Percentiles rank a stretch among this genome's conserved stretches.
phyloP scores from a whole-genome alignment of 2,329 filamentous ascomycete genomes.

The Ustulina deusta region DNA sequence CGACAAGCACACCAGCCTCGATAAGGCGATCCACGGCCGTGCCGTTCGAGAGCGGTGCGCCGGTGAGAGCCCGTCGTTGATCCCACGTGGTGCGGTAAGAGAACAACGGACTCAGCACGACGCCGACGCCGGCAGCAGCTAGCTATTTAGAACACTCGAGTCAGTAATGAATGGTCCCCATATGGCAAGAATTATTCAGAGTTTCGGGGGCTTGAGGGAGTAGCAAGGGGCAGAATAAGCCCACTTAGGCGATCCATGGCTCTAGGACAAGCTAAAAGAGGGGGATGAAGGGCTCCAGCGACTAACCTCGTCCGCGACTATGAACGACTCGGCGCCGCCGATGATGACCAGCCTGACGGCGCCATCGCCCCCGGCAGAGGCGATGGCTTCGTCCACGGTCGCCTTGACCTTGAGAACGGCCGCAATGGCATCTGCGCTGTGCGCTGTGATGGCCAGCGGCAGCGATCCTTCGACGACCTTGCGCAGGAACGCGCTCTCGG shows the following conservation, averaged over 20 bases:
- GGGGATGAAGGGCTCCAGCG: too few relatives aligned
- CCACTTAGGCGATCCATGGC: too few relatives aligned
- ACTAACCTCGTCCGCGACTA: constrained; percentile 70
- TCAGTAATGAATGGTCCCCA: too few relatives aligned
- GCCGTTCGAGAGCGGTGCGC: constrained; percentile 74
- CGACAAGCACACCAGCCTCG: constrained; percentile 68
- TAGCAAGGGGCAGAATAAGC: too few relatives aligned
- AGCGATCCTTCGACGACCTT: constrained; percentile 66
- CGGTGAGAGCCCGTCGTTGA: constrained; percentile 70
- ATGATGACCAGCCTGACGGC: constrained; percentile 67
- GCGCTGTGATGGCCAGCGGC: constrained; percentile 68
- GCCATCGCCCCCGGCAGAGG: constrained; percentile 34
- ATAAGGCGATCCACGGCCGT: constrained; percentile 70
- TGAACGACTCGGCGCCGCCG: constrained; percentile 72
- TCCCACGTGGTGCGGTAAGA: constrained; percentile 70
- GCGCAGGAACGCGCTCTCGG: constrained; percentile 63
- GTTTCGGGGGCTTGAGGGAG: too few relatives aligned
- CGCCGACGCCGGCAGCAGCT: constrained; percentile 66
- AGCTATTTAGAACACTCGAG: too few relatives aligned
- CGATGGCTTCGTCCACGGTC: constrained; percentile 61
- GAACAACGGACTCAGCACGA: constrained; percentile 71
- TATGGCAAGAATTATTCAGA: too few relatives aligned
- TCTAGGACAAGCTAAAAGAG: too few relatives aligned
- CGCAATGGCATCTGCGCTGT: constrained; percentile 73
- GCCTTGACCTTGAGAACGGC: constrained; percentile 69